A percentile compares a stretch with the other conserved stretches of the same genome.
Conservation (phyloP, 805 yeast genomes). For the Blastobotrys attinorum region DNA sequence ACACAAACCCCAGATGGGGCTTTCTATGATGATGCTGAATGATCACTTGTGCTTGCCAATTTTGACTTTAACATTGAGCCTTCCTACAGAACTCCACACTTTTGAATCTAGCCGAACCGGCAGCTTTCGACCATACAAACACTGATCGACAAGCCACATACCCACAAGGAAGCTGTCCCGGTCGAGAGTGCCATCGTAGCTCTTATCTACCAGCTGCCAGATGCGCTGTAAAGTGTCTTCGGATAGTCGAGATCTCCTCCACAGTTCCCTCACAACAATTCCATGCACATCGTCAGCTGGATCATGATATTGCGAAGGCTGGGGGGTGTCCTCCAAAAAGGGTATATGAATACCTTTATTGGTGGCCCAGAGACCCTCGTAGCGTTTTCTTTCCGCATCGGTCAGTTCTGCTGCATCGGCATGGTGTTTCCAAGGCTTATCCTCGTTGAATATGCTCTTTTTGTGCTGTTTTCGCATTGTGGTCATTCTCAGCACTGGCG, state of each 20-base stretch:
- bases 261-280: slow-evolving; percentile 63
- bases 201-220: slow-evolving; percentile 57
- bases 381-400: slow-evolving; percentile 68
- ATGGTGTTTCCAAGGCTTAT: slow-evolving; percentile 93
- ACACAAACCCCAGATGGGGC: too few relatives aligned
- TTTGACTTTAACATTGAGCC: slow-evolving; percentile 32
- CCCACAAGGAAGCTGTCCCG: slow-evolving; percentile 88
- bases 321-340: slow-evolving; percentile 24
- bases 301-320: slow-evolving; percentile 8
- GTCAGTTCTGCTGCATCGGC: slow-evolving; percentile 41
- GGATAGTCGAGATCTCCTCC: slow-evolving; percentile 73
- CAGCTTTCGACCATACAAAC: slow-evolving; percentile 84
- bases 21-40: too few relatives aligned
- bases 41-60: slow-evolving; percentile 23
- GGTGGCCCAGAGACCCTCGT: slow-evolving; percentile 91
- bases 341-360: slow-evolving; percentile 50
- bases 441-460: slow-evolving; percentile 58
- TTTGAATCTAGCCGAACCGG: slow-evolving; percentile 60
- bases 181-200: slow-evolving; percentile 62
- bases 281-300: slow-evolving; percentile 39
- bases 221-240: slow-evolving; percentile 50
- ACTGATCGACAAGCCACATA: slow-evolving; percentile 96
- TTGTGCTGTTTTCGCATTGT: slow-evolving; percentile 33
- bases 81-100: slow-evolving; percentile 72
- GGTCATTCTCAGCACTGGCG: slow-evolving; percentile 6